phyloP scores from a whole-genome alignment of 2,329 filamentous ascomycete species.

The Ophioceras dolichostomum region DNA sequence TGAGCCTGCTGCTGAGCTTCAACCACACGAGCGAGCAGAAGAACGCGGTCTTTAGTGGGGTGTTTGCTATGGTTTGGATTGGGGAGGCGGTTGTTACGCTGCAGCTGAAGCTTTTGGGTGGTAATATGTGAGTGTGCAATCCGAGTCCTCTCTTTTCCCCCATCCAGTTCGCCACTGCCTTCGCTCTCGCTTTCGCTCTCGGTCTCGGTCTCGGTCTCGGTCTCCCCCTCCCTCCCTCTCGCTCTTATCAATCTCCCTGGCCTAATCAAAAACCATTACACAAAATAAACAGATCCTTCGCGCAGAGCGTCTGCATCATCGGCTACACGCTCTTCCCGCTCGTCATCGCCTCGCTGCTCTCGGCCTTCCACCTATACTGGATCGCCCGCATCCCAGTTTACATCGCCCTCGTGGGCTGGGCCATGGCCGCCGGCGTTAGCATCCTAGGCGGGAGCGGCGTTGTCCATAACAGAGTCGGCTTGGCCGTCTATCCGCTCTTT shows the following conservation, averaged over 20 bases:
- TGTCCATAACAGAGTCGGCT: constrained; percentile 82
- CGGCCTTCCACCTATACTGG: constrained; percentile 65
- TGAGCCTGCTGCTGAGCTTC: constrained; percentile 80
- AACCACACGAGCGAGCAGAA: constrained; percentile 69
- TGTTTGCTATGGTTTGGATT: constrained; percentile 95
- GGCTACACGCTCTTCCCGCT: constrained; percentile 96
- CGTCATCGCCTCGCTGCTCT: constrained; percentile 83
- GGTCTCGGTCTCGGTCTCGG: constrained; percentile 2
- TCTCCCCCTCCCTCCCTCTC: no score
- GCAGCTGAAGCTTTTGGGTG: constrained; percentile 92
- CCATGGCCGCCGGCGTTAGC: constrained; percentile 86
- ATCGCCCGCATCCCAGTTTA: constrained; percentile 87
- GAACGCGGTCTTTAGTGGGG: constrained; percentile 83
- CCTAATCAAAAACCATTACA: neutral
- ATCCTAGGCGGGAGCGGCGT: constrained; percentile 93
- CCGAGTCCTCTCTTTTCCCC: no score
- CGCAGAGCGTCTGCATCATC: constrained; percentile 95
- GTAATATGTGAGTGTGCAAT: constrained; percentile 85
- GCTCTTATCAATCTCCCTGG: constrained; percentile 9
- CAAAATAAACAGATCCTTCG: constrained; percentile 80
- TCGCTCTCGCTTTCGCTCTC: neutral
- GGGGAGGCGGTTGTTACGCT: constrained; percentile 94
- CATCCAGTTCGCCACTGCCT: constrained; percentile 12
- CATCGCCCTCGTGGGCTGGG: constrained; percentile 79
- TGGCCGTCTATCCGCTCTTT: constrained; percentile 89